Conservation (phyloP, 495 filamentous ascomycete genomes). For the Bacidia rubella region DNA sequence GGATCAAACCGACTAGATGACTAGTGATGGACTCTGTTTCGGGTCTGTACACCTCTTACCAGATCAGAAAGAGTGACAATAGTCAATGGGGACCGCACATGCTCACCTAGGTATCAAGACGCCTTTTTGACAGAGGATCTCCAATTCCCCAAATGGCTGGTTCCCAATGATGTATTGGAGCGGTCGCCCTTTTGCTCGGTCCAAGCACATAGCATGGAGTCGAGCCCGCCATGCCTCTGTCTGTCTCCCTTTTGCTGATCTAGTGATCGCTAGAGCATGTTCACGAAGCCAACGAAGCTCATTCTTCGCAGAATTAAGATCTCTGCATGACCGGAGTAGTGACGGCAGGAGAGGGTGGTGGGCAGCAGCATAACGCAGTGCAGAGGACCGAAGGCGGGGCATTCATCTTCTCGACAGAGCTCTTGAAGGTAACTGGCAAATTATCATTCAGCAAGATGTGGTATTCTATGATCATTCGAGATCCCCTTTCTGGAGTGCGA, state of each 20-base stretch:
- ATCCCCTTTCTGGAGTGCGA: too few species aligned
- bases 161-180: constrained; percentile 83
- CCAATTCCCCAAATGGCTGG: constrained; percentile 75
- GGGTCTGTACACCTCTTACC: too few species aligned
- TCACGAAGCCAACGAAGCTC: constrained; percentile 83
- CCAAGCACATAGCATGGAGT: constrained; percentile 37
- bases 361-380: constrained; percentile 42
- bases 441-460: too few species aligned
- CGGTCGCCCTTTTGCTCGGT: constrained; percentile 52
- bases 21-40: constrained; percentile 61
- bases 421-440: too few species aligned
- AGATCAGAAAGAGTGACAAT: constrained; percentile 12
- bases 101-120: constrained; percentile 73
- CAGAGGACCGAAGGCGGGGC: constrained; percentile 56
- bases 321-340: constrained; percentile 58
- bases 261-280: constrained; percentile 30
- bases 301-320: constrained; percentile 49
- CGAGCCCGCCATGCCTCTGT: constrained; percentile 19
- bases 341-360: constrained; percentile 47
- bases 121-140: constrained; percentile 59
- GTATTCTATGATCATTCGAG: too few species aligned
- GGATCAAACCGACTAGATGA: constrained; percentile 35
- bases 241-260: neutral
- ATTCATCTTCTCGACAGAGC: constrained; percentile 43
- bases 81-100: too few species aligned